Conservation (phyloP, 805 yeast genomes). For the Schwanniomyces occidentalis region DNA sequence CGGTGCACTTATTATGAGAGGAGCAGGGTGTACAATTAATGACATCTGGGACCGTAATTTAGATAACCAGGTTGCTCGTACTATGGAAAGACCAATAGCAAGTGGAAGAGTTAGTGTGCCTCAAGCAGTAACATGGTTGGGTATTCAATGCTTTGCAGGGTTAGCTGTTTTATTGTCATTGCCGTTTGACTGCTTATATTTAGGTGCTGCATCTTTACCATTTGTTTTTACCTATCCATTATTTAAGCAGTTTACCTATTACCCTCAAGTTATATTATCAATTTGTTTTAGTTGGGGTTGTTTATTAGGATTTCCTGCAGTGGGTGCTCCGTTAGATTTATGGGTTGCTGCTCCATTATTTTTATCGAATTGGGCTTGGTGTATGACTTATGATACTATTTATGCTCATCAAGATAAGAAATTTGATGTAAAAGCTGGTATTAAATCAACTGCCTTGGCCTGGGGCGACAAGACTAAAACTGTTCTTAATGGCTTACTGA, state of each 20-base stretch:
- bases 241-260: constrained; percentile 92
- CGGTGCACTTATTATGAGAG: constrained; percentile 91
- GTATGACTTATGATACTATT: constrained; percentile 92
- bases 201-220: constrained; percentile 80
- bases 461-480: constrained; percentile 85
- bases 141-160: constrained; percentile 74
- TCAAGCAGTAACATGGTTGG: constrained; percentile 71
- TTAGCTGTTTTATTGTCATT: constrained; percentile 66
- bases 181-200: constrained; percentile 77
- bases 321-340: constrained; percentile 76
- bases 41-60: constrained; percentile 83
- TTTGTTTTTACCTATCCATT: constrained; percentile 87
- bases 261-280: constrained; percentile 84
- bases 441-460: constrained; percentile 91
- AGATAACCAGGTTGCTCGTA: constrained; percentile 84
- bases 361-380: constrained; percentile 81
- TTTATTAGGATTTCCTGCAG: constrained; percentile 90
- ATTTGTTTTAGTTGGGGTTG: constrained; percentile 95
- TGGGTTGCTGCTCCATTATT: constrained; percentile 78
- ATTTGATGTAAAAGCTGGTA: constrained; percentile 87
- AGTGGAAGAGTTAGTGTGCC: constrained; percentile 72
- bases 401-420: constrained; percentile 97
- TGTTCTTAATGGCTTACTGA: constrained; percentile 62
- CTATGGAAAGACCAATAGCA: constrained; percentile 90
- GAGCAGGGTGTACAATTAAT: constrained; percentile 96